A percentile compares a stretch with the other conserved stretches of the same genome.
These are phyloP conservation scores for Inonotus hispidus DNA, from an alignment of 1,284 basidiomycete genomes.

Conservation along the genomic window DNA sequence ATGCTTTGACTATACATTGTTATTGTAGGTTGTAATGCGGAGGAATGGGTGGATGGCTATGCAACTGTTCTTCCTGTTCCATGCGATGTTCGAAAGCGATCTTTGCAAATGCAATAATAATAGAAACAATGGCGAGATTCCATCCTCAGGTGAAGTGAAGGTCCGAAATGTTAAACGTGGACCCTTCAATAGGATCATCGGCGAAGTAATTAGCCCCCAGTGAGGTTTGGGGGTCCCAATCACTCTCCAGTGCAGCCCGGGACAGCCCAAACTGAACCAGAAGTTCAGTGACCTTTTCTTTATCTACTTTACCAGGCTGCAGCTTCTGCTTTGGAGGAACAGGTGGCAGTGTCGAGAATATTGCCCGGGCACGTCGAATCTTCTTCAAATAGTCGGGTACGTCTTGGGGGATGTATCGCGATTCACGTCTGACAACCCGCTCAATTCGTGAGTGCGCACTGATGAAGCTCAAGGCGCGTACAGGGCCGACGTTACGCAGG, in stretches of 20 bases:
- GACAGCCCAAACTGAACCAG: constrained; percentile 46
- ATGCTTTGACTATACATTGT: neutral
- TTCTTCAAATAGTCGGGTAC: constrained; percentile 53
- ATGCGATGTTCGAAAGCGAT: neutral
- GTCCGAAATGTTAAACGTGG: neutral
- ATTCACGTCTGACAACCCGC: constrained; percentile 52
- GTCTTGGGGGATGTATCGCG: constrained; percentile 42
- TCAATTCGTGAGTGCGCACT: constrained; percentile 69
- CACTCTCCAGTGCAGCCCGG: constrained; percentile 30
- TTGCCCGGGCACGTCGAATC: constrained; percentile 49
- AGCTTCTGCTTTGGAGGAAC: constrained; percentile 39
- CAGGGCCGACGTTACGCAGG: constrained; percentile 74
- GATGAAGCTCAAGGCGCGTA: constrained; percentile 68
- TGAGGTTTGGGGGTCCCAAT: constrained; percentile 39
- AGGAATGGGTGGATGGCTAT: neutral
- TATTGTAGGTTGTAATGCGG: neutral
- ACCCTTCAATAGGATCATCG: constrained; percentile 42
- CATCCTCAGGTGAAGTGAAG: neutral
- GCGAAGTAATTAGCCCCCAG: constrained; percentile 60
- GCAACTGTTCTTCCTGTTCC: neutral
- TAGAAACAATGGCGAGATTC: neutral
- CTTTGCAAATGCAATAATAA: neutral
- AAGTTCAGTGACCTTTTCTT: constrained; percentile 37
- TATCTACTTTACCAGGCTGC: constrained; percentile 34
- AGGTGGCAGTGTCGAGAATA: constrained; percentile 62